A percentile compares a stretch with the other conserved stretches of the same genome.
phyloP scores from a whole-genome alignment of 176 grass and related monocot species.

The Puccinellia tenuiflora region DNA sequence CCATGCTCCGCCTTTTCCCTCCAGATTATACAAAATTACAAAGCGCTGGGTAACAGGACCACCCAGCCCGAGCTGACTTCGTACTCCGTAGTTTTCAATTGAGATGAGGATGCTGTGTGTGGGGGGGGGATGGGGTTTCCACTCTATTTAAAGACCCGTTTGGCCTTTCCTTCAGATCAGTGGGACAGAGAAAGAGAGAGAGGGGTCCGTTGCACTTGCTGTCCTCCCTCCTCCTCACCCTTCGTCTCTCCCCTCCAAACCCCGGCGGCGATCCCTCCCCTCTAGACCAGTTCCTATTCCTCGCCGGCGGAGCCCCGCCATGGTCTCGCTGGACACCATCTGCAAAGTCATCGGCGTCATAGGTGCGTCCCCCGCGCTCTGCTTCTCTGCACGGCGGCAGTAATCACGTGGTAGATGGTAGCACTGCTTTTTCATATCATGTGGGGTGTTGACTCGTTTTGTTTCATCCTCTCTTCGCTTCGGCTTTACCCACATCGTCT shows the following conservation, averaged over 20 bases:
- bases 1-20: too few species aligned
- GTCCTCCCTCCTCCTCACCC: background rate
- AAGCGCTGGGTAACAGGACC: too few species aligned
- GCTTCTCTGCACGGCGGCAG: background rate
- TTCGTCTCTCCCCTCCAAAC: background rate
- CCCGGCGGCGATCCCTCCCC: background rate
- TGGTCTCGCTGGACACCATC: slow-evolving; percentile 59
- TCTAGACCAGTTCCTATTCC: background rate
- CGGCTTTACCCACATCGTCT: background rate
- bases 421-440: background rate
- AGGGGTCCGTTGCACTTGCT: background rate
- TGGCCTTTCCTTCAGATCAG: background rate
- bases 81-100: too few species aligned
- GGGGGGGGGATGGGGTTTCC: too few species aligned
- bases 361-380: slow-evolving; percentile 27
- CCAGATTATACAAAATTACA: too few species aligned
- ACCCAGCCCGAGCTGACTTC: too few species aligned
- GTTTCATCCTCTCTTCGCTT: background rate
- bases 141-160: slow-evolving; percentile 19
- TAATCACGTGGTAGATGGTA: background rate
- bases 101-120: too few species aligned
- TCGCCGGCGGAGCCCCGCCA: slow-evolving; percentile 15
- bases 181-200: background rate
- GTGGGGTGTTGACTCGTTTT: background rate
- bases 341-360: slow-evolving; percentile 67